A percentile compares a stretch with the other conserved stretches of the same genome.
Conservation (phyloP, 2,329 filamentous ascomycete genomes). For the Cladosporium sp. region DNA sequence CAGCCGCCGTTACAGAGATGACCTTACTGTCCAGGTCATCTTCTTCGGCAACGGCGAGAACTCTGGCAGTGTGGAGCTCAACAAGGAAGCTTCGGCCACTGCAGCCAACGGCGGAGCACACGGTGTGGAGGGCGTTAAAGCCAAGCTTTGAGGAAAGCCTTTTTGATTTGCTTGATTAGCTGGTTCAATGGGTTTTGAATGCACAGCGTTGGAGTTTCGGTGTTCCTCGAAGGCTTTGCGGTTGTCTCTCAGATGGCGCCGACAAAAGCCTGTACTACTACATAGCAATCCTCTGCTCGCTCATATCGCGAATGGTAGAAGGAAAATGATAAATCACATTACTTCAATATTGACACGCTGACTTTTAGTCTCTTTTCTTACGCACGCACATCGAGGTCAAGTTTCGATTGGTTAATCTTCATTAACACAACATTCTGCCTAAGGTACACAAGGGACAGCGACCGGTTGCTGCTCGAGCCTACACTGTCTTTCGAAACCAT, state of each 20-base stretch:
- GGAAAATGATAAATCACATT: not conserved
- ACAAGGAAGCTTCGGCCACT: slow-evolving; percentile 77
- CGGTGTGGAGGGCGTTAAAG: slow-evolving; percentile 20
- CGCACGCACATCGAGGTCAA: too few relatives aligned
- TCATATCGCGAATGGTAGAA: not conserved
- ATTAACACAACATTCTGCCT: too few relatives aligned
- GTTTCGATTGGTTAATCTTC: too few relatives aligned
- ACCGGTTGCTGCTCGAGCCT: too few relatives aligned
- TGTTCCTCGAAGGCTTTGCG: not conserved
- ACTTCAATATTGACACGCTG: not conserved
- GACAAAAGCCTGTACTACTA: not conserved
- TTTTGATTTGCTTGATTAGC: not conserved
- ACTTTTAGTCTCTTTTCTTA: not conserved
- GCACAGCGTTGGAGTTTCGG: slow-evolving; percentile 17
- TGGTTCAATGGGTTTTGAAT: not conserved
- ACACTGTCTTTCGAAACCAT: too few relatives aligned
- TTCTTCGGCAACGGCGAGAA: slow-evolving; percentile 86
- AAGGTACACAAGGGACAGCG: too few relatives aligned
- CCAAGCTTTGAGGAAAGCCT: slow-evolving; percentile 23
- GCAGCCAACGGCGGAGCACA: slow-evolving; percentile 27
- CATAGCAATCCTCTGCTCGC: slow-evolving; percentile 7
- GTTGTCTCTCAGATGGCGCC: not conserved
- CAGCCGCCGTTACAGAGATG: slow-evolving; percentile 87
- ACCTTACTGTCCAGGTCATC: slow-evolving; percentile 95
- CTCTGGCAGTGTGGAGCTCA: slow-evolving; percentile 76